A percentile compares a stretch with the other conserved stretches of the same genome.
Evolutionary conservation across 1,139 yeast species (phyloP).

Genomic region (Debaryomycetaceae sp.): DNA sequence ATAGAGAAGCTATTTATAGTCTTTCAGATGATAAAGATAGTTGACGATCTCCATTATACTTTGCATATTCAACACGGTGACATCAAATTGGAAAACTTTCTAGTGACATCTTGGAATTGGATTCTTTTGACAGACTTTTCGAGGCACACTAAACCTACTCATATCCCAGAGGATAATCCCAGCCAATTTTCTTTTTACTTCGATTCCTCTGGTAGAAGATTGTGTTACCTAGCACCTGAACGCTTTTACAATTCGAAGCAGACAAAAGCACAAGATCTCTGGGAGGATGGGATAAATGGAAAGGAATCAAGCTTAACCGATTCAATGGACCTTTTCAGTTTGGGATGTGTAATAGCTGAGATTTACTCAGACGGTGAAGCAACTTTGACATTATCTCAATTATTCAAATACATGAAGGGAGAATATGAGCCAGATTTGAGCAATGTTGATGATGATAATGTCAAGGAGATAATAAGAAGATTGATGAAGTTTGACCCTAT

Average conservation of each 20-base stretch:
- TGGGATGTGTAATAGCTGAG: constrained; percentile 93
- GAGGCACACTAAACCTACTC: constrained; percentile 70
- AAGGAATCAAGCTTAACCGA: constrained; percentile 42
- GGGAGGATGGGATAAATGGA: constrained; percentile 26
- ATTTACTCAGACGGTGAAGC: constrained; percentile 83
- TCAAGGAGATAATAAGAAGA: constrained; percentile 52
- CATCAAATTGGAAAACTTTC: constrained; percentile 80
- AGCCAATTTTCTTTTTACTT: constrained; percentile 91
- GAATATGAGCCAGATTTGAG: constrained; percentile 63
- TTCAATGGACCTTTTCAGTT: constrained; percentile 83
- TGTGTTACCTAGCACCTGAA: constrained; percentile 94
- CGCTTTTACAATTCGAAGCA: constrained; percentile 52
- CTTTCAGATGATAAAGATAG: constrained; percentile 66
- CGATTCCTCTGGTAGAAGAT: constrained; percentile 82
- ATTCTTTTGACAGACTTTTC: constrained; percentile 79
- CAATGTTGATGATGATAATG: constrained; percentile 46
- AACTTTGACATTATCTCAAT: constrained; percentile 78
- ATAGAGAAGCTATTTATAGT: constrained; percentile 82
- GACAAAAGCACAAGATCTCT: constrained; percentile 14
- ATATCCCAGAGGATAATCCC: constrained; percentile 89
- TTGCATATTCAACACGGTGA: constrained; percentile 78
- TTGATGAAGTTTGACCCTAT: constrained; percentile 65
- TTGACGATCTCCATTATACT: constrained; percentile 60
- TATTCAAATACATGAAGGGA: constrained; percentile 74
- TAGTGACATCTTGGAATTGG: constrained; percentile 92